Conservation (phyloP, 108 stramenopile species). For the Poteriospumella lacustris region DNA sequence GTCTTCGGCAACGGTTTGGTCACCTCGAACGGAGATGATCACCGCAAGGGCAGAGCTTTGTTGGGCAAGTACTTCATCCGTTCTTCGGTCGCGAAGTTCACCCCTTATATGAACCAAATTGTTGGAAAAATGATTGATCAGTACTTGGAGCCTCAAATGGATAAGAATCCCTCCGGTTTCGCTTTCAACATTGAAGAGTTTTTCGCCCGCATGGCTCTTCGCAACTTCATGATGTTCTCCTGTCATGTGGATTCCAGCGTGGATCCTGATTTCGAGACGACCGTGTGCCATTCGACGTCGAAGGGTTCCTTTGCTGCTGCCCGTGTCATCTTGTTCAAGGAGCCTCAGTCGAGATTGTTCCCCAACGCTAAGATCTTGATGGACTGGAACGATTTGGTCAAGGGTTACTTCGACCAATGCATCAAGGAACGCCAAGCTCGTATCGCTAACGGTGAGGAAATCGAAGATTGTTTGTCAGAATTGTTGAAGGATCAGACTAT, state of each 20-base stretch:
- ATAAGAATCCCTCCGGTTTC: no score
- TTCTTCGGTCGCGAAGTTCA: conserved; percentile 15
- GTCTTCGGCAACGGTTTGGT: conserved; percentile 48
- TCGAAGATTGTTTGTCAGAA: conserved; percentile 37
- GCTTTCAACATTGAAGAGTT: conserved; percentile 33
- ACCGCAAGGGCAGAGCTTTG: conserved; percentile 27
- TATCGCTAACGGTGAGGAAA: background rate
- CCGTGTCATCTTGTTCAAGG: conserved; percentile 30
- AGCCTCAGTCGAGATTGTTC: conserved; percentile 32
- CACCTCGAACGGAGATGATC: conserved; percentile 34
- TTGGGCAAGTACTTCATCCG: conserved; percentile 37
- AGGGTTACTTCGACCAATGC: background rate
- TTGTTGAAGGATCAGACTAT: conserved; percentile 28
- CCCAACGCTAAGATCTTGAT: conserved; percentile 19
- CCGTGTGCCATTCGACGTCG: conserved; percentile 19
- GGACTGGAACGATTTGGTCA: background rate
- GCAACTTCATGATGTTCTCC: background rate
- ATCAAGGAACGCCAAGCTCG: background rate
- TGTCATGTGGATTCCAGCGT: background rate
- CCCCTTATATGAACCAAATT: background rate
- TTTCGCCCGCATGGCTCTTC: conserved; percentile 34
- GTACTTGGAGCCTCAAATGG: conserved; percentile 15
- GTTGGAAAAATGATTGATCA: background rate
- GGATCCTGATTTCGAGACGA: background rate
- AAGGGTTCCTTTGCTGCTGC: conserved; percentile 34